Evolutionary conservation across 225 moss, liverwort and hornwort species (phyloP).

Genomic region (Bryoerythrophyllum caledonicum): DNA sequence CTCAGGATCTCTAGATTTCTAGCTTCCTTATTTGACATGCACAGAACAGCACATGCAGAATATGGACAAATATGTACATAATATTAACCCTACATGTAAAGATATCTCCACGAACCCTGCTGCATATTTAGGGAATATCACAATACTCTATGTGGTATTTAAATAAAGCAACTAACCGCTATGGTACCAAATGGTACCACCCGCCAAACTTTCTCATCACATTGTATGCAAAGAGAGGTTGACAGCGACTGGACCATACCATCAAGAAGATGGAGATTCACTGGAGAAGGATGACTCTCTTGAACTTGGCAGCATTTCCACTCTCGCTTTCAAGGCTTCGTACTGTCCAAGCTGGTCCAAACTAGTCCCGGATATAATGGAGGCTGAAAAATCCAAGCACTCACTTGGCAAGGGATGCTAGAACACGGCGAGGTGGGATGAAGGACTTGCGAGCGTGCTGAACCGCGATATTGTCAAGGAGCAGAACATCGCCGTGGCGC

Average conservation of each 20-base stretch:
- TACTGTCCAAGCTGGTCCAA: slow-evolving; percentile 8
- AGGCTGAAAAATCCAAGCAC: background rate
- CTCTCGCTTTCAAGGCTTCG: background rate
- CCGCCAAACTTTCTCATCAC: background rate
- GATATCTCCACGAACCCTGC: background rate
- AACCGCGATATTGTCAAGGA: slow-evolving; percentile 79
- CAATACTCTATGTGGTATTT: background rate
- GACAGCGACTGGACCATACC: background rate
- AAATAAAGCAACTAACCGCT: slow-evolving; percentile 4
- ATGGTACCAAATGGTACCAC: background rate
- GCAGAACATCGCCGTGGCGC: slow-evolving; percentile 83
- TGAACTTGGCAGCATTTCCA: background rate
- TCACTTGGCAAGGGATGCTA: slow-evolving; percentile 86
- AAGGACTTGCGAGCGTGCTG: slow-evolving; percentile 89
- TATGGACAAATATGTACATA: slow-evolving; percentile 11
- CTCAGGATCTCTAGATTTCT: background rate
- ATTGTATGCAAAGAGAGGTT: background rate
- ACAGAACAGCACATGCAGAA: background rate
- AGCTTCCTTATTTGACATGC: background rate
- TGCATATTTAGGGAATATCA: background rate
- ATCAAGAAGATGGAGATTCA: background rate
- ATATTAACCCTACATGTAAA: background rate
- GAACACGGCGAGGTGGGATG: slow-evolving; percentile 81
- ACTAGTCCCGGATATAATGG: slow-evolving; percentile 7
- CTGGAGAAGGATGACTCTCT: background rate